These are phyloP conservation scores for Blumeria hordei DNA, from an alignment of 2,329 filamentous ascomycete genomes.

Conservation along the genomic window DNA sequence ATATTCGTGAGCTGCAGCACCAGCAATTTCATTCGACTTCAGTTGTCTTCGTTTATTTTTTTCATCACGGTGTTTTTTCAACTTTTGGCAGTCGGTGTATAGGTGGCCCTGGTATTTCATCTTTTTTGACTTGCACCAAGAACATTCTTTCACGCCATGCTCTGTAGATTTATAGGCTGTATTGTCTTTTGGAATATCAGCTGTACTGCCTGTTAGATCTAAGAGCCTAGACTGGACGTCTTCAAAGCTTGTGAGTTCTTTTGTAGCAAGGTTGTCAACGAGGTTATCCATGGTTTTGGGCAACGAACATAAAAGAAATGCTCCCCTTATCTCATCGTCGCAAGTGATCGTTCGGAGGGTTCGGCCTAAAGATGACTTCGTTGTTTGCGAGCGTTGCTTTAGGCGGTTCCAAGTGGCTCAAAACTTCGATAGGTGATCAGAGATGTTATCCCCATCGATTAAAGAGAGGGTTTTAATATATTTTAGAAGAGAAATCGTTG, in stretches of 20 bases:
- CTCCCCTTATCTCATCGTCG: background rate
- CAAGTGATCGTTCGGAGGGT: background rate
- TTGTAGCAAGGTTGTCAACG: background rate
- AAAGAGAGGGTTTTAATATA: background rate
- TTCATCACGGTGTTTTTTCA: background rate
- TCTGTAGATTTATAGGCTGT: background rate
- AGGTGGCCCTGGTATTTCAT: background rate
- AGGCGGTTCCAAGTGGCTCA: background rate
- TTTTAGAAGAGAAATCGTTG: background rate
- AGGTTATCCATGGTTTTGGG: background rate
- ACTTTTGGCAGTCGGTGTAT: background rate
- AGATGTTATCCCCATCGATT: background rate
- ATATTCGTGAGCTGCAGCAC: too few species aligned
- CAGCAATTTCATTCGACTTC: background rate
- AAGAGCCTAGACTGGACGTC: background rate
- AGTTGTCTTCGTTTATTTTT: background rate
- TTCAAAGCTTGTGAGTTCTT: background rate
- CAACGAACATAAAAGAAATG: background rate
- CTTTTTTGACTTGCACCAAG: background rate
- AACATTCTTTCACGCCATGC: background rate
- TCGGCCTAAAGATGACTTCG: background rate
- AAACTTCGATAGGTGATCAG: background rate
- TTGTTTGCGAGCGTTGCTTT: background rate
- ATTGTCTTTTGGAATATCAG: background rate
- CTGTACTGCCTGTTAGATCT: background rate